phyloP scores from a whole-genome alignment of 805 yeast genomes.

The Barnettozyma sp. region DNA sequence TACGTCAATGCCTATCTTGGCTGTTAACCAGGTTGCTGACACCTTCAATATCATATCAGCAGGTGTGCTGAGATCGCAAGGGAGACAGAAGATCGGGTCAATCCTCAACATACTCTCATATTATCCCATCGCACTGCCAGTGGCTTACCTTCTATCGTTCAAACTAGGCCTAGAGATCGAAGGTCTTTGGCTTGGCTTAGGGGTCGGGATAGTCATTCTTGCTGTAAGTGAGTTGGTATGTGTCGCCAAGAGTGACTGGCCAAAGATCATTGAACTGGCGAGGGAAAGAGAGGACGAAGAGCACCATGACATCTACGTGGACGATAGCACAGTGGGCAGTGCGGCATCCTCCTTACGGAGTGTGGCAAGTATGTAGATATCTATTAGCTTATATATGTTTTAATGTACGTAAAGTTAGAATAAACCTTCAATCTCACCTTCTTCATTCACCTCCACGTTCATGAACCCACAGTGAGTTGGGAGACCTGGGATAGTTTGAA shows the following conservation, averaged over 20 bases:
- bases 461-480: constrained; percentile 95
- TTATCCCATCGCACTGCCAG: constrained; percentile 63
- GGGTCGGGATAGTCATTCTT: constrained; percentile 51
- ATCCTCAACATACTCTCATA: constrained; percentile 61
- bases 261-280: constrained; percentile 32
- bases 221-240: constrained; percentile 42
- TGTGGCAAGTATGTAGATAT: neutral
- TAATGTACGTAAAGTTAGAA: constrained; percentile 39
- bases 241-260: constrained; percentile 49
- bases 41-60: constrained; percentile 65
- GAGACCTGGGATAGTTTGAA: constrained; percentile 94
- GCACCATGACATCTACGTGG: constrained; percentile 14
- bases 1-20: constrained; percentile 53
- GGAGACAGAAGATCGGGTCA: constrained; percentile 69
- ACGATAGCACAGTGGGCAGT: constrained; percentile 23
- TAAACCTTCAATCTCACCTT: constrained; percentile 89
- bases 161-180: constrained; percentile 37
- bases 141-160: constrained; percentile 55
- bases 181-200: constrained; percentile 75
- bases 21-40: constrained; percentile 61
- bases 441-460: constrained; percentile 87
- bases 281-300: constrained; percentile 26
- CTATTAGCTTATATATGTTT: neutral
- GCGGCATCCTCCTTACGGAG: constrained; percentile 12
- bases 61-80: constrained; percentile 71